These are phyloP conservation scores for Craterostigma plantagineum DNA, from an alignment of 257 asterid genomes.

Conservation along the genomic window DNA sequence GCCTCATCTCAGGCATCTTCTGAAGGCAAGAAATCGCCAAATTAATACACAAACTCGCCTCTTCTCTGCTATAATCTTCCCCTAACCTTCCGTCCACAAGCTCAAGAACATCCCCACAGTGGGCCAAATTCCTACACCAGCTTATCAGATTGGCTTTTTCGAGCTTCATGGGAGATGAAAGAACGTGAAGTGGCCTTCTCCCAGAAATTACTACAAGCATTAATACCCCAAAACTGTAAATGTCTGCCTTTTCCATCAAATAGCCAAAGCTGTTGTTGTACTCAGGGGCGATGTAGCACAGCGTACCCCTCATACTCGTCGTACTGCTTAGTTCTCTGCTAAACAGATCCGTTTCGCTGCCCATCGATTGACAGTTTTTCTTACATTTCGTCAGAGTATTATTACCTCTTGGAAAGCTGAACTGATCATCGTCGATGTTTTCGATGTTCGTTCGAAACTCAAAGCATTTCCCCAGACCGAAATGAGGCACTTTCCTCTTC, in stretches of 20 bases:
- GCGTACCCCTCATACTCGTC: slow-evolving; percentile 94
- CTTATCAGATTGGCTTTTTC: slow-evolving; percentile 78
- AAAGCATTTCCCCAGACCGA: slow-evolving; percentile 45
- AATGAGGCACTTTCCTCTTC: slow-evolving; percentile 34
- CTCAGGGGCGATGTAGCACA: slow-evolving; percentile 87
- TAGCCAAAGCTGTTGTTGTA: slow-evolving; percentile 53
- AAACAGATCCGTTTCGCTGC: slow-evolving; percentile 66
- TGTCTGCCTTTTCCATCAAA: slow-evolving; percentile 76
- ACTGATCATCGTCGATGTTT: slow-evolving; percentile 44
- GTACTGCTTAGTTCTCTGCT: slow-evolving; percentile 95
- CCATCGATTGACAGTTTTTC: slow-evolving; percentile 16
- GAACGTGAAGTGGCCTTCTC: slow-evolving; percentile 80
- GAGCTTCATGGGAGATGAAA: slow-evolving; percentile 82
- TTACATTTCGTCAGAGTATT: too few relatives aligned
- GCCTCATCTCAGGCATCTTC: slow-evolving; percentile 72
- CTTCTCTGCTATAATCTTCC: slow-evolving; percentile 38
- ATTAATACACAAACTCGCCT: slow-evolving; percentile 62
- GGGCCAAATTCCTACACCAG: slow-evolving; percentile 75
- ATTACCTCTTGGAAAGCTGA: slow-evolving; percentile 48
- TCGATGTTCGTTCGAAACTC: slow-evolving; percentile 17
- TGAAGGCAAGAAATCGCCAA: slow-evolving; percentile 86
- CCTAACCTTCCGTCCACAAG: slow-evolving; percentile 55
- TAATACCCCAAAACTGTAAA: slow-evolving; percentile 80
- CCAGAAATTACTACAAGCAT: slow-evolving; percentile 73
- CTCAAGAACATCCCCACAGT: slow-evolving; percentile 46